A percentile compares a stretch with the other conserved stretches of the same genome.
Evolutionary conservation across 768 basidiomycete genomes (phyloP).

Genomic region (Leccinellum rugosiceps): DNA sequence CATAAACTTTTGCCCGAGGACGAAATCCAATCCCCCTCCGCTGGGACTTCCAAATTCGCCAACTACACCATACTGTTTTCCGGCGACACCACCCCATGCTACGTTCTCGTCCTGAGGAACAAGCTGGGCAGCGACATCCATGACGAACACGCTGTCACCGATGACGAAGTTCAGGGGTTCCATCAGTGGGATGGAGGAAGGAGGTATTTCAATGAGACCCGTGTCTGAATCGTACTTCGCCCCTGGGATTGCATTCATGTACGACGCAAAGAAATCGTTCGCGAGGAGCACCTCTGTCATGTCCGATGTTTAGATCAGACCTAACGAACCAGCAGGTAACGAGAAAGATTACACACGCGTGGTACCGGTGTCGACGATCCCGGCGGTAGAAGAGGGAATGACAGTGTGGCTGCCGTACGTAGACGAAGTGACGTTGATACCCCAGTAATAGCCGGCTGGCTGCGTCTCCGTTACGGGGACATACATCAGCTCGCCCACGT

Average conservation of each 20-base stretch:
- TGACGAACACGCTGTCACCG: neutral
- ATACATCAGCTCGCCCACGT: conserved; percentile 21
- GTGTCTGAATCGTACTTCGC: neutral
- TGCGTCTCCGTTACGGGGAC: conserved; percentile 24
- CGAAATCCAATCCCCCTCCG: neutral
- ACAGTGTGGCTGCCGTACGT: conserved; percentile 10
- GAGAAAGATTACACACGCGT: neutral
- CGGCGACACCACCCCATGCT: neutral
- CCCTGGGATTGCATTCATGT: conserved; percentile 13
- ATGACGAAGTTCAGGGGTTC: conserved; percentile 9
- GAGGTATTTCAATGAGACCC: conserved; percentile 12
- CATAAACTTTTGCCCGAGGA: neutral
- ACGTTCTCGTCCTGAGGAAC: neutral
- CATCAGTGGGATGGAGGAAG: conserved; percentile 6
- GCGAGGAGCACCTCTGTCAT: conserved; percentile 8
- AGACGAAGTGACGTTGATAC: conserved; percentile 22
- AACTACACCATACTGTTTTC: neutral
- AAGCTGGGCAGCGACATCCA: neutral
- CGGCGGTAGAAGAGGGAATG: conserved; percentile 8
- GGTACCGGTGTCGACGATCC: neutral
- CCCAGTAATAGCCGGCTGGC: conserved; percentile 27
- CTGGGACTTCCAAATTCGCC: neutral
- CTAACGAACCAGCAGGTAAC: neutral
- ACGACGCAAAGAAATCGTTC: conserved; percentile 7
- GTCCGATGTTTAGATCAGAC: neutral